These are phyloP conservation scores for Citrullus mucosospermus DNA, from an alignment of 306 rosid species.

Conservation along the genomic window DNA sequence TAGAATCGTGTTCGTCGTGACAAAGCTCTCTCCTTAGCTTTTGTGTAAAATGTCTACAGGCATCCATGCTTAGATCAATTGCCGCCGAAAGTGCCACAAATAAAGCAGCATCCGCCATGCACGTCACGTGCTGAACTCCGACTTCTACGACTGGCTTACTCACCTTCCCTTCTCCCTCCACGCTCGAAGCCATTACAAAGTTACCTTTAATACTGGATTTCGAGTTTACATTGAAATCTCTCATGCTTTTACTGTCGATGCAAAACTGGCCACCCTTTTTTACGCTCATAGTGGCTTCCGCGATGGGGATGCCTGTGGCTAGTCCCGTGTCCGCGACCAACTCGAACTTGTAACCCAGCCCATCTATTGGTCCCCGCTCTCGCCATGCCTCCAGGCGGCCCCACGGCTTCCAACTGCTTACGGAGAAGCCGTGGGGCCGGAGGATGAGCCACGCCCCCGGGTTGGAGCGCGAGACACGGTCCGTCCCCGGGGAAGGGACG, in stretches of 20 bases:
- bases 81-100: conserved; percentile 85
- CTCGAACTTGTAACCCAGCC: conserved; percentile 79
- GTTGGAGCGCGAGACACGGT: conserved; percentile 74
- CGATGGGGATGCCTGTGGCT: conserved; percentile 39
- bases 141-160: conserved; percentile 80
- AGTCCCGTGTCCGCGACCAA: conserved; percentile 55
- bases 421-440: conserved; percentile 54
- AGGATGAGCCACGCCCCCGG: conserved; percentile 95
- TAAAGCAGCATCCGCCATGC: conserved; percentile 91
- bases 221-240: background rate
- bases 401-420: conserved; percentile 92
- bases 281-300: conserved; percentile 59
- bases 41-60: conserved; percentile 67
- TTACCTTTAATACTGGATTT: conserved; percentile 4
- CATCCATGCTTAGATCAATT: conserved; percentile 95
- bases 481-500: conserved; percentile 75
- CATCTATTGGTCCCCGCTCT: conserved; percentile 65
- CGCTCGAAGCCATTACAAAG: conserved; percentile 75
- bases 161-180: conserved; percentile 74
- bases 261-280: conserved; percentile 73
- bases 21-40: conserved; percentile 85
- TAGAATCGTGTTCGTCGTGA: conserved; percentile 39
- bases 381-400: conserved; percentile 91
- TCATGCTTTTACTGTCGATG: conserved; percentile 32
- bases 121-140: conserved; percentile 75